Evolutionary conservation across 108 stramenopile species (phyloP).

Genomic region (Skeletonema menzelii): DNA sequence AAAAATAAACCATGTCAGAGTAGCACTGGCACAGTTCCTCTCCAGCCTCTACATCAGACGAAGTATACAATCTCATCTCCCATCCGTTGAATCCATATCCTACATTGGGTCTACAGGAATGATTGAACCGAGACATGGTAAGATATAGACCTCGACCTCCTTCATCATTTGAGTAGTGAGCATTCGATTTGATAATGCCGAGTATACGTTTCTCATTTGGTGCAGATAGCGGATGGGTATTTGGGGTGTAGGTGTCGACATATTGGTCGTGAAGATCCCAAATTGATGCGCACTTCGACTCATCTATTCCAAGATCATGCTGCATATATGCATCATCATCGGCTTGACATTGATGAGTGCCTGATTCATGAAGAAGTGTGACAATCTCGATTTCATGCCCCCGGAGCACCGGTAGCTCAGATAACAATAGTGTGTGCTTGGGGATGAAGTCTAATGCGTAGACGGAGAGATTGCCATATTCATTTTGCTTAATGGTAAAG

Average conservation of each 20-base stretch:
- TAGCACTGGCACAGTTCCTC: slow-evolving; percentile 9
- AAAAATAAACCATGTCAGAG: slow-evolving; percentile 15
- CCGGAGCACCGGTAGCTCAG: background rate
- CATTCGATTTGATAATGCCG: slow-evolving; percentile 14
- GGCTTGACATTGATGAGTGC: slow-evolving; percentile 3
- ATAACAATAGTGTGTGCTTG: background rate
- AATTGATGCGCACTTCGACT: background rate
- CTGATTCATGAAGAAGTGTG: background rate
- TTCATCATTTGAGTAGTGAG: slow-evolving; percentile 7
- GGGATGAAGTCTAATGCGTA: background rate
- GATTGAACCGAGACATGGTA: slow-evolving; percentile 17
- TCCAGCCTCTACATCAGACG: slow-evolving; percentile 4
- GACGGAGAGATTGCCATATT: background rate
- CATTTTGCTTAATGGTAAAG: background rate
- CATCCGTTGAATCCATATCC: slow-evolving; percentile 14
- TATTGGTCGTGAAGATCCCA: slow-evolving; percentile 18
- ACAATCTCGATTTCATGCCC: background rate
- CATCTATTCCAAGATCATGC: background rate
- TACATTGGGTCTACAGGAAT: slow-evolving; percentile 16
- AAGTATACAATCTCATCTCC: slow-evolving; percentile 11
- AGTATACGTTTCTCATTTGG: slow-evolving; percentile 4
- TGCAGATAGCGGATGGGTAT: background rate
- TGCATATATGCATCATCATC: slow-evolving; percentile 4
- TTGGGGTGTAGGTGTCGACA: background rate
- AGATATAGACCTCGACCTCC: background rate